Evolutionary conservation across 83 land plant species (phyloP), one percentile per base, ranked within the genome.

Genomic region (Picea abies): DNA sequence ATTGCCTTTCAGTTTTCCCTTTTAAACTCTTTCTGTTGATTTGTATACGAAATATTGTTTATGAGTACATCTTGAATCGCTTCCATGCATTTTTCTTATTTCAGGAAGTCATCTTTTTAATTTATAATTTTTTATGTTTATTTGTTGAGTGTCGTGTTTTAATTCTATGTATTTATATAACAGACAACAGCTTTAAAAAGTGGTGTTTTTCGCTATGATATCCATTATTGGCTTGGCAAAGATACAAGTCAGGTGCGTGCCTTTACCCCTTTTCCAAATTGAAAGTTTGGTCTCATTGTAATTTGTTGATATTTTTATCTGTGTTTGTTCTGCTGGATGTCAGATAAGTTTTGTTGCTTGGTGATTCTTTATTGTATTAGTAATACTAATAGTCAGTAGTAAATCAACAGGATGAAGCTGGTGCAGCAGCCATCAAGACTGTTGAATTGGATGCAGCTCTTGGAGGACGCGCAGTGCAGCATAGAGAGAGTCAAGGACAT

Each of bases 151-250:
- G 58, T 56, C 12, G 12, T 47, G 23, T 47, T 75, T 25, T 75
- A 47, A 75, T 47, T 41, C 14, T 47, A 23, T 12, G 39, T 32
- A 60, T 78, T 78, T 16, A 14, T 26, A 78, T 26, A 19, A 79
- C 93, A 97, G 99, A 97, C 98, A 63, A 92, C 96, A 29, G 97
- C 98, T 26, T 84, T 86, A 75, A 96, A 97, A 82, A 91, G 86
- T 92, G 99, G 99, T 81, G 93, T 95, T 56, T 88, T 94, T 73
- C 97, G 89, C 52, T 90, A 97, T 84, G 99, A 97, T 90, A 89
- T 96, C 63, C 98, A 97, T 79, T 97, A 96, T 84, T 97, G 99
- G 99, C 90, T 97, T 68, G 99, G 99, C 29, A 96, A 96, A 84
- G 93, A 90, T 82, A 97, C 99, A 39, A 88, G 93, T 81, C 97